Evolutionary conservation across 2,329 filamentous ascomycete genomes (phyloP), one percentile per base, ranked within the genome.

Genomic region (Aspergillus quadricinctus): DNA sequence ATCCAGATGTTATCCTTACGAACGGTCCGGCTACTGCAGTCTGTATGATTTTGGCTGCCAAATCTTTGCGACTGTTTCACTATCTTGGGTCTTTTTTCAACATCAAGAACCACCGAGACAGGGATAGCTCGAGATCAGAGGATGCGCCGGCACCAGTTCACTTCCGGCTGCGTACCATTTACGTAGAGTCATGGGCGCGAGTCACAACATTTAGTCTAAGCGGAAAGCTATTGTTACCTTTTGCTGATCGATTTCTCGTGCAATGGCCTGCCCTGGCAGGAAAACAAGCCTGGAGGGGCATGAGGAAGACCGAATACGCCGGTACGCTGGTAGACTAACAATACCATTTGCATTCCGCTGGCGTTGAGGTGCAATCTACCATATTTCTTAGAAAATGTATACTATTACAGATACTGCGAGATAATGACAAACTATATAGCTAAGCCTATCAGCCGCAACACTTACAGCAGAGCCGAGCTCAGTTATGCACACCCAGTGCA

Each of bases 11-110:
- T 2, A 87, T 97, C 53, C 77, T 95, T 53, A 91, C 88, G 52
- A 97, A 97, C 68, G 93, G 93, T 0, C 93, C 93, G 0, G 93
- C 88, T 0, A 96, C 91, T 0, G 90, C 88, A 1, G 90, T 96
- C 58, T 87, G 96, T 37, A 79, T 96, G 49, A 72, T 88, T 3
- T 68, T 87, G 2, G 83, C 84, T 0, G 77, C 79, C 1, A 72
- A 83, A 2, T 49, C 85, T 14, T 66, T 89, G 51, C 79, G 82
- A n/a, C 79, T 84, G 65, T 77, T 81, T 57, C 67, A 79, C 43
- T 66, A 48, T 53, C 31, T 60, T 50, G 31, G 54, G 50, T 43
- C 50, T 55, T 21, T 58, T 31, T 19, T 46, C 63, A 53, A 52
- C 51, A 58, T 51, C 45, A 57, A 29, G 53, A 45, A 59, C 55